Base-by-base conservation (phyloP, 2,329 filamentous ascomycete genomes). In the Neoascochyta sp. region DNA sequence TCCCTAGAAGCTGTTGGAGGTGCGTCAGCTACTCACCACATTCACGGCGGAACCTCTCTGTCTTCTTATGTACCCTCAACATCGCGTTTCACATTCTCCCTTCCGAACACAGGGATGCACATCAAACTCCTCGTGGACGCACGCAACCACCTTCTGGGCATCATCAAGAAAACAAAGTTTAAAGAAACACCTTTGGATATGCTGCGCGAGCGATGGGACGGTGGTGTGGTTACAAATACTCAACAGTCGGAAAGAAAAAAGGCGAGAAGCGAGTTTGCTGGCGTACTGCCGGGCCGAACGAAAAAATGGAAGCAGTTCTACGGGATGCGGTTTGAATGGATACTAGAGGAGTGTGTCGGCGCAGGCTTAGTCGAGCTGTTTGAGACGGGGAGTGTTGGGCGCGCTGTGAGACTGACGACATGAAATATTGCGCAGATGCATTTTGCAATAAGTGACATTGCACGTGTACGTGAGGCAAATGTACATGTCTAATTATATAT, bases 281-380 rank as follows among this genome's bases (percentile, higher is more conserved):
- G 77, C 5, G 67, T 81, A 3, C 48, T 78, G 22, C 74, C 77
- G 0, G 78, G 78, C 0, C 66, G 75, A 49, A 83, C 80, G 10
- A 75, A 71, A 53, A 81, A 78, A 53, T 88, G 84, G 84, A 80
- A 73, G 53, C 71, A 76, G 16, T 84, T 86, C 41, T 75, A 76
- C 50, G 84, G 84, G 0, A 60, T 86, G 38, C 64, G 73, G 23
- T 88, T 86, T 59, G 74, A 81, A 36, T 88, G 81, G 80, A 69
- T 84, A 10, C 55, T 88, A 22, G 78, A 75, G 22, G 82, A 87
- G 57, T 83, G 81, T 23, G 69, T 85, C 14, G 84, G 83, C 0
- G 69, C 78, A 16, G 84, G 84, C 1, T 52, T 81, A 10, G 73
- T 87, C 4, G 83, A 89, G 60, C 64, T 85, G 9, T 89, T 89